Evolutionary conservation across 495 filamentous ascomycete species (phyloP).

Genomic region (Aspergillus haitiensis): DNA sequence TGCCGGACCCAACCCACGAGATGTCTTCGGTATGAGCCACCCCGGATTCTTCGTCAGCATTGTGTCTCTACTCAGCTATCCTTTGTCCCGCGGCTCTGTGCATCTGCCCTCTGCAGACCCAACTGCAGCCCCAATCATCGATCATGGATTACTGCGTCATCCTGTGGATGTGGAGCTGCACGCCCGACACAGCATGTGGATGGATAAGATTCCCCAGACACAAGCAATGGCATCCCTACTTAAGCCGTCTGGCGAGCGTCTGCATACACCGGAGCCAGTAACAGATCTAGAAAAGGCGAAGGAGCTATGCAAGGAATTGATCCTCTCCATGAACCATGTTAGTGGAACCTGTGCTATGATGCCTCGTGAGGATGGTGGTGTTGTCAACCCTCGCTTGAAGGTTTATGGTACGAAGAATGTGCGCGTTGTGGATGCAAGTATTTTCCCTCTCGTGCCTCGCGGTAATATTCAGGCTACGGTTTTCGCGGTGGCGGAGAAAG

Average conservation of each 20-base stretch:
- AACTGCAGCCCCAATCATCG: conserved; percentile 35
- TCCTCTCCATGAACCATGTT: background rate
- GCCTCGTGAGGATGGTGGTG: conserved; percentile 55
- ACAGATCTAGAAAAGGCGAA: conserved; percentile 31
- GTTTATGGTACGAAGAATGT: conserved; percentile 51
- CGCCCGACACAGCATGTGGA: conserved; percentile 44
- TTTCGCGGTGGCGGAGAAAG: conserved; percentile 60
- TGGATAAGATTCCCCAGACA: conserved; percentile 45
- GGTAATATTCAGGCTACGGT: conserved; percentile 53
- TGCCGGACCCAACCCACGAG: conserved; percentile 9
- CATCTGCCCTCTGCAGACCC: conserved; percentile 47
- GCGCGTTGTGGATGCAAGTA: conserved; percentile 56
- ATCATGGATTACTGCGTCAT: conserved; percentile 48
- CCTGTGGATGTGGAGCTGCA: conserved; percentile 49
- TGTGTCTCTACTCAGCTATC: conserved; percentile 41
- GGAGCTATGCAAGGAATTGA: conserved; percentile 30
- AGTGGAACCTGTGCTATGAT: conserved; percentile 56
- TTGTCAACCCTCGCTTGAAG: conserved; percentile 37
- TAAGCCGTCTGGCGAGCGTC: conserved; percentile 18
- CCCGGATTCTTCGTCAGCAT: conserved; percentile 44
- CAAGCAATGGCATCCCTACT: conserved; percentile 38
- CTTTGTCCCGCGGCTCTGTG: conserved; percentile 55
- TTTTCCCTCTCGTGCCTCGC: conserved; percentile 53
- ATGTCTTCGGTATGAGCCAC: conserved; percentile 18
- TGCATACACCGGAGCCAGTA: conserved; percentile 19